These are phyloP conservation scores for Achlya hypogyna DNA, from an alignment of 352 stramenopile species.

Conservation along the genomic window DNA sequence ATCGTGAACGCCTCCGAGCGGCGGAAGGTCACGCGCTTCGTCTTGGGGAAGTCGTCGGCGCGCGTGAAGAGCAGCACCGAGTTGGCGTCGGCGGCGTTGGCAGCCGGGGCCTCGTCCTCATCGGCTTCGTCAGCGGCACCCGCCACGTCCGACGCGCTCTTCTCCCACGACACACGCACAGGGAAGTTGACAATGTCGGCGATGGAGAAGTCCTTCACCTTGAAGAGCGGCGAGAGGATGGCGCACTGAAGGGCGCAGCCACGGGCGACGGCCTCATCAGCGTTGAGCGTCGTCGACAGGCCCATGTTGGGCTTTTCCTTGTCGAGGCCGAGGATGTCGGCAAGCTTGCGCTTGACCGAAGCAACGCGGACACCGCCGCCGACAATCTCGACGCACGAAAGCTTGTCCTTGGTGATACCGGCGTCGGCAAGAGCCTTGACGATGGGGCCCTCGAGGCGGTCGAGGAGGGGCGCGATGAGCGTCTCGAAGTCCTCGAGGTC, in stretches of 20 bases:
- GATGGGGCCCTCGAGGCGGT: constrained; percentile 80
- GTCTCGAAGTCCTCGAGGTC: constrained; percentile 92
- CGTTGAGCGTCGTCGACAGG: constrained; percentile 98
- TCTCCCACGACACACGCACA: constrained; percentile 92
- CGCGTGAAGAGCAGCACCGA: constrained; percentile 93
- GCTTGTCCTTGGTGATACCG: constrained; percentile 82
- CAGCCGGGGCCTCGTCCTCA: constrained; percentile 84
- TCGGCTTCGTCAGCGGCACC: constrained; percentile 64
- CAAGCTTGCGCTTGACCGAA: constrained; percentile 91
- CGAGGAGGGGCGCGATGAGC: constrained; percentile 85
- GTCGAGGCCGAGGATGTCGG: constrained; percentile 88
- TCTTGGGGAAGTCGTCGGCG: constrained; percentile 95
- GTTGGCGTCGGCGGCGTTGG: constrained; percentile 52
- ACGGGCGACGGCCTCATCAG: constrained; percentile 95
- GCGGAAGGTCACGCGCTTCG: constrained; percentile 94
- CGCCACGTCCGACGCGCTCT: constrained; percentile 33
- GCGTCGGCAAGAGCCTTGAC: constrained; percentile 78
- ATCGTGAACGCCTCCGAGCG: constrained; percentile 90
- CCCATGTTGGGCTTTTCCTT: constrained; percentile 92
- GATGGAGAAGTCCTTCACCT: constrained; percentile 90
- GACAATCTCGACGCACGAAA: constrained; percentile 93
- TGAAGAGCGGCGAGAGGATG: constrained; percentile 98
- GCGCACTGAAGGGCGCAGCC: constrained; percentile 97
- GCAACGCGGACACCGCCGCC: constrained; percentile 93
- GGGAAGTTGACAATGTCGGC: constrained; percentile 85